Percentiles rank a stretch among this genome's conserved stretches.
Evolutionary conservation across 768 basidiomycete species (phyloP).

Genomic region (Suillus hirtellus): DNA sequence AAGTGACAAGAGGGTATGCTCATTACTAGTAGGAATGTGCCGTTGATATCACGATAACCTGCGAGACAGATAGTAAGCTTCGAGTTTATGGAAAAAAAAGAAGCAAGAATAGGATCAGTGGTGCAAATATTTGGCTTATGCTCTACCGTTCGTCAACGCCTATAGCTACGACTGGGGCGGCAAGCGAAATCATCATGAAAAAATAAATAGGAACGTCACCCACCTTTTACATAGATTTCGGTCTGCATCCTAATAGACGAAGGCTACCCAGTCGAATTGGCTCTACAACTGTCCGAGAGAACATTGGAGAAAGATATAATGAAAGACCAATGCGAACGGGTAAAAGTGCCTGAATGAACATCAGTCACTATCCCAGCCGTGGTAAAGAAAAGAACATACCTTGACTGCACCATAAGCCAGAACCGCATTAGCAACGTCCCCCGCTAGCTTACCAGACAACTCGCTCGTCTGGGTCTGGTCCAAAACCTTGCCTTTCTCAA

Average conservation of each 20-base stretch:
- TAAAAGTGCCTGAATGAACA: conserved; percentile 50
- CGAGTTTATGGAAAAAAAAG: neutral
- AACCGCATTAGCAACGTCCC: conserved; percentile 80
- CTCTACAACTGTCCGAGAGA: conserved; percentile 66
- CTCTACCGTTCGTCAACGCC: conserved; percentile 67
- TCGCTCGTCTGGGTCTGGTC: conserved; percentile 1
- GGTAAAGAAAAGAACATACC: conserved; percentile 40
- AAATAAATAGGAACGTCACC: conserved; percentile 25
- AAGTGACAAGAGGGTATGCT: neutral
- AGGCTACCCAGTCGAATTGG: conserved; percentile 45
- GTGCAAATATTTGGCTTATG: conserved; percentile 70
- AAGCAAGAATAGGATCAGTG: conserved; percentile 43
- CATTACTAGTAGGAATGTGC: neutral
- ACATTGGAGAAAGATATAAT: conserved; percentile 69
- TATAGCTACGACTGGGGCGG: conserved; percentile 74
- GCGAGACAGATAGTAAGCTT: neutral
- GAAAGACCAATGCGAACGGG: conserved; percentile 69
- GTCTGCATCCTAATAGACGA: conserved; percentile 14
- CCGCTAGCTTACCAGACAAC: conserved; percentile 51
- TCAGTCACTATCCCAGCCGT: neutral
- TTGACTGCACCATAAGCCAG: conserved; percentile 84
- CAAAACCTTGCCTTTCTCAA: conserved; percentile 47
- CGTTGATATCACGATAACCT: neutral
- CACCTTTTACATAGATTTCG: conserved; percentile 21
- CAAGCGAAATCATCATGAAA: conserved; percentile 61